Conservation (phyloP, 2,329 filamentous ascomycete species). For the Nemania serpens region DNA sequence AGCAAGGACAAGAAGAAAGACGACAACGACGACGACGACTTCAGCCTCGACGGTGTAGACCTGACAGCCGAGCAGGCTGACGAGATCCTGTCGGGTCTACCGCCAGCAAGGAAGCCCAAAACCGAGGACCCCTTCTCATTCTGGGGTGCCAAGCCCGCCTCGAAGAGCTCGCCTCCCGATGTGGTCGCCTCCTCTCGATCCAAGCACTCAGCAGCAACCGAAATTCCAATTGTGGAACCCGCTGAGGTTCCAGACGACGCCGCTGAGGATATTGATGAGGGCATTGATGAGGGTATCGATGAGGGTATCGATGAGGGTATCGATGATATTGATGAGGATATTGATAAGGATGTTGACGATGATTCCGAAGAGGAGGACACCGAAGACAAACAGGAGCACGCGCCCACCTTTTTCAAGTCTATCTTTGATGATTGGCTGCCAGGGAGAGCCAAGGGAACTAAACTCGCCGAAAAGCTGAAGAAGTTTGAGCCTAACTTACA, state of each 20-base stretch:
- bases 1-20: constrained; percentile 35
- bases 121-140: constrained; percentile 56
- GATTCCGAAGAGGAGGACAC: constrained; percentile 47
- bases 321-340: too few relatives aligned
- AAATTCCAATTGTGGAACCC: constrained; percentile 58
- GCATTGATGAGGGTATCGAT: too few relatives aligned
- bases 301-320: too few relatives aligned
- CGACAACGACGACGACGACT: constrained; percentile 34
- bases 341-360: too few relatives aligned
- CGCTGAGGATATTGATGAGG: constrained; percentile 42
- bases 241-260: constrained; percentile 51
- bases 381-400: constrained; percentile 19
- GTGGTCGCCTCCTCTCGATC: constrained; percentile 30
- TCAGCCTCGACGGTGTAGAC: constrained; percentile 41
- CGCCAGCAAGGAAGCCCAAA: constrained; percentile 38
- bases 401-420: constrained; percentile 46
- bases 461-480: constrained; percentile 61
- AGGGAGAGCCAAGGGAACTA: constrained; percentile 52
- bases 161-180: constrained; percentile 44
- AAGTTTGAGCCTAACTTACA: constrained; percentile 56
- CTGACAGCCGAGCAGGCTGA: constrained; percentile 39
- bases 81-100: constrained; percentile 36
- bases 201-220: constrained; percentile 37
- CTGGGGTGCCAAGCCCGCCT: constrained; percentile 54
- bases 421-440: constrained; percentile 49